phyloP scores from a whole-genome alignment of 495 filamentous ascomycete species.

The Podospora anserina region DNA sequence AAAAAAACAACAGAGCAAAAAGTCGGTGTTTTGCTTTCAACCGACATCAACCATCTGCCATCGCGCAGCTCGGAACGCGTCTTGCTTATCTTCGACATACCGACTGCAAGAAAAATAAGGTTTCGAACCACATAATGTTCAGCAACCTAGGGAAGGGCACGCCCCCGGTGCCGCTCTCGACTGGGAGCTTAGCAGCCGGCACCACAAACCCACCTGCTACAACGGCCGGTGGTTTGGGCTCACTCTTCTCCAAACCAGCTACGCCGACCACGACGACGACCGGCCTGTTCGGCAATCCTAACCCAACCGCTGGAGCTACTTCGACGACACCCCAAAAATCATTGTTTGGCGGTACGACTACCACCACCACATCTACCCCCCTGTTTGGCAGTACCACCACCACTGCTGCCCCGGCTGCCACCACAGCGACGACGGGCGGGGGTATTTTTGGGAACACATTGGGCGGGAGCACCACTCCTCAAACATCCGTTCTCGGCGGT shows the following conservation, averaged over 20 bases:
- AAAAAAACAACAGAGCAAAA: conserved; percentile 3
- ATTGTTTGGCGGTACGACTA: conserved; percentile 26
- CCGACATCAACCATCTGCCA: background rate
- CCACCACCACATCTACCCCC: conserved; percentile 8
- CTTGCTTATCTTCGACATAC: background rate
- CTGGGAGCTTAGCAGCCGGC: conserved; percentile 10
- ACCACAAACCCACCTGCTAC: background rate
- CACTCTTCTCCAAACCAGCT: conserved; percentile 20
- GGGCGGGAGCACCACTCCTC: conserved; percentile 3
- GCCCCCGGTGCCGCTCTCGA: conserved; percentile 17
- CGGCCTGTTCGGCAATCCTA: background rate
- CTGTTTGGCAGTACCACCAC: conserved; percentile 18
- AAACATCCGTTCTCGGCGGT: conserved; percentile 3
- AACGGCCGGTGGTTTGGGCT: conserved; percentile 3
- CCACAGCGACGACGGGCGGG: background rate
- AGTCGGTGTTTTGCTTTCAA: background rate
- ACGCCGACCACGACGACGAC: conserved; percentile 6
- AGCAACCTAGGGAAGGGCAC: conserved; percentile 15
- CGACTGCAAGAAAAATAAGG: background rate
- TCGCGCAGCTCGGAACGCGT: conserved; percentile 9
- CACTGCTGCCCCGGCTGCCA: background rate
- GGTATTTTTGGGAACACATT: conserved; percentile 10
- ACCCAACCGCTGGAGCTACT: background rate
- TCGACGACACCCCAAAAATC: conserved; percentile 21
- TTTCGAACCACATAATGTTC: background rate